Evolutionary conservation across 2,329 filamentous ascomycete species (phyloP).

Genomic region (Amylocarpus encephaloides): DNA sequence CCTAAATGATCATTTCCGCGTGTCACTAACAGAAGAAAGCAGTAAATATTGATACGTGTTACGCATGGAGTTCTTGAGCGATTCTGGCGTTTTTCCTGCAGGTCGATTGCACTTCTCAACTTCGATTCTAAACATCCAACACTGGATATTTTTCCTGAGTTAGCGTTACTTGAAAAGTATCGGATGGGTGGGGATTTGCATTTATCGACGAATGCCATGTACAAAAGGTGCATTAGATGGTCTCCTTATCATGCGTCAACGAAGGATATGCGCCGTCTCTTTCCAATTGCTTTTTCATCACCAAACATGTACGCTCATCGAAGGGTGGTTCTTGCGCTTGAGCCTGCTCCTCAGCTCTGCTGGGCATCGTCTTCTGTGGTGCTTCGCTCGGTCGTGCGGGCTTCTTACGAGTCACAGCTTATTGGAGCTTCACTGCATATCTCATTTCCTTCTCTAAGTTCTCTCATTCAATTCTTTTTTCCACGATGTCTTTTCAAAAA

Average conservation of each 20-base stretch:
- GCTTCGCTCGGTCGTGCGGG: not conserved
- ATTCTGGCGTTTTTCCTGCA: constrained; percentile 32
- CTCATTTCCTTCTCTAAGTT: not conserved
- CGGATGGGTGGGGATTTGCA: constrained; percentile 33
- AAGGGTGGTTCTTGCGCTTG: constrained; percentile 1
- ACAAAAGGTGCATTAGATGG: constrained; percentile 34
- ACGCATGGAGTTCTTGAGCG: constrained; percentile 32
- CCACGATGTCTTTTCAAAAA: not conserved
- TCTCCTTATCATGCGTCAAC: constrained; percentile 33
- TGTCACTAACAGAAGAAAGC: constrained; percentile 24
- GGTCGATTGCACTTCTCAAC: constrained; percentile 26
- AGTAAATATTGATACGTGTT: constrained; percentile 28
- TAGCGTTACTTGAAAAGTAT: constrained; percentile 35
- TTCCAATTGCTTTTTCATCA: constrained; percentile 14
- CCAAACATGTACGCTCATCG: constrained; percentile 23
- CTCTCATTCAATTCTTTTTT: not conserved
- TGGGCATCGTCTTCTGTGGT: constrained; percentile 15
- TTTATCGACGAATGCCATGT: constrained; percentile 33
- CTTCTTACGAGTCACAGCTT: not conserved
- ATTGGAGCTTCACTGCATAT: not conserved
- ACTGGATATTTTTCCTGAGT: constrained; percentile 34
- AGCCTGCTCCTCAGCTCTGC: constrained; percentile 8
- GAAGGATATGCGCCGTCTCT: constrained; percentile 29
- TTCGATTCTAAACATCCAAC: constrained; percentile 32
- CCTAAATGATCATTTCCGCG: constrained; percentile 9